A percentile compares a stretch with the other conserved stretches of the same genome.
phyloP scores from a whole-genome alignment of 495 filamentous ascomycete species.

The Talaromyces ruber region DNA sequence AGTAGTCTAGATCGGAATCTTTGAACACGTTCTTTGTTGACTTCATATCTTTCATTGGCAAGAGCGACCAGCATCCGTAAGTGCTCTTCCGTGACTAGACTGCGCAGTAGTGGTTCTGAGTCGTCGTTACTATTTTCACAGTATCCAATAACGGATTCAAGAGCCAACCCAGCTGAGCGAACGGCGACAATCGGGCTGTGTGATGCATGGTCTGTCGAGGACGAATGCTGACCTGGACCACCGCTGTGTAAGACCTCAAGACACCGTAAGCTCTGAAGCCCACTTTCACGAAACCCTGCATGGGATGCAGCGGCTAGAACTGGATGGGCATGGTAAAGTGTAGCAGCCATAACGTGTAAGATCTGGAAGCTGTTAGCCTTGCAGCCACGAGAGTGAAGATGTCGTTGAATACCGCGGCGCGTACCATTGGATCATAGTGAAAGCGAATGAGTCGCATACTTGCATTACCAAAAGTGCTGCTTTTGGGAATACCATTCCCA shows the following conservation, averaged over 20 bases:
- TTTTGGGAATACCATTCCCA: constrained; percentile 21
- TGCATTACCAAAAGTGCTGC: constrained; percentile 11
- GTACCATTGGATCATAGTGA: constrained; percentile 92
- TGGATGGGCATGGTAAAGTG: constrained; percentile 58
- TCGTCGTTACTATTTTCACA: constrained; percentile 21
- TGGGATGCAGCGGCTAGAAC: constrained; percentile 65
- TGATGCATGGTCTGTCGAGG: constrained; percentile 13
- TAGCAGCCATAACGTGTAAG: constrained; percentile 74
- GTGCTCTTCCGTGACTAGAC: constrained; percentile 46
- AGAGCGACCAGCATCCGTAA: constrained; percentile 55
- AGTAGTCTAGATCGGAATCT: constrained; percentile 40
- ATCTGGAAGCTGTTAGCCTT: constrained; percentile 46
- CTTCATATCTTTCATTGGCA: constrained; percentile 66
- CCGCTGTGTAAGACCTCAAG: constrained; percentile 22
- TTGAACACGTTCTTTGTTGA: constrained; percentile 62
- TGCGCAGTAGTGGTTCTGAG: constrained; percentile 21
- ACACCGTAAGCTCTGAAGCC: constrained; percentile 42
- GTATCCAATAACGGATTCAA: constrained; percentile 71
- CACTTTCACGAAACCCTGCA: constrained; percentile 85
- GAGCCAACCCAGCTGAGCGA: constrained; percentile 65
- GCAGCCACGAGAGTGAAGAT: neutral
- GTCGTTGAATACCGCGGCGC: constrained; percentile 10
- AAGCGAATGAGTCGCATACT: constrained; percentile 64
- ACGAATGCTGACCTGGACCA: neutral
- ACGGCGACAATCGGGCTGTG: constrained; percentile 70